A percentile compares a stretch with the other conserved stretches of the same genome.
These are phyloP conservation scores for Acrocalymma vagum DNA, from an alignment of 2,329 filamentous ascomycete genomes.

Conservation along the genomic window DNA sequence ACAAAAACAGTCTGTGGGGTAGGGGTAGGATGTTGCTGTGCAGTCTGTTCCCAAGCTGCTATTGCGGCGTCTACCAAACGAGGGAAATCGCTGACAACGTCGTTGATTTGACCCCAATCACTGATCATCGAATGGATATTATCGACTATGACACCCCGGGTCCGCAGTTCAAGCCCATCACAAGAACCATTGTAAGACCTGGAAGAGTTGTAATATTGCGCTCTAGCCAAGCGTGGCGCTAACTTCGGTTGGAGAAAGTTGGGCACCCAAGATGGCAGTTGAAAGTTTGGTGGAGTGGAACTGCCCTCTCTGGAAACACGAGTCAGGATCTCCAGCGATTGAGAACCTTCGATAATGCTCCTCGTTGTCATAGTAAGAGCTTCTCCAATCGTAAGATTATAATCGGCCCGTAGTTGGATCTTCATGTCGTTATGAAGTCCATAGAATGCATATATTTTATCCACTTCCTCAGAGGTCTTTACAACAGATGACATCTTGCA, in stretches of 20 bases:
- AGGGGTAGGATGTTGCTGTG: no score
- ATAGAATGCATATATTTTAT: conserved; percentile 10
- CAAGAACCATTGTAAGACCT: no score
- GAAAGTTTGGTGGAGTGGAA: not conserved
- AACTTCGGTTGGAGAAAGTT: conserved; percentile 5
- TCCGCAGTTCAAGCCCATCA: no score
- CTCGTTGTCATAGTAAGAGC: conserved; percentile 2
- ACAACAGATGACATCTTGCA: conserved; percentile 2
- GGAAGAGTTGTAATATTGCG: no score
- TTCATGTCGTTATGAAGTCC: conserved; percentile 2
- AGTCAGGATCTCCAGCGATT: conserved; percentile 7
- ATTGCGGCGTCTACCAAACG: no score
- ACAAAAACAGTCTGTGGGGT: no score
- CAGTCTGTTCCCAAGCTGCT: no score
- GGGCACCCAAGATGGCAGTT: conserved; percentile 6
- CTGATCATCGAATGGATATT: no score
- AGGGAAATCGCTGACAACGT: no score
- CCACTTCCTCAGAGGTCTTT: conserved; percentile 5
- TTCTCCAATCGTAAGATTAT: conserved; percentile 3
- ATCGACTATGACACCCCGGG: no score
- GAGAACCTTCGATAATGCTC: conserved; percentile 6
- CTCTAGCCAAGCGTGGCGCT: no score
- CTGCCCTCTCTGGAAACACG: conserved; percentile 4
- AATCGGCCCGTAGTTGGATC: conserved; percentile 6
- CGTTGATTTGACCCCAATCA: no score